Percentiles rank a stretch among this genome's conserved stretches.
Conservation (phyloP, 345 rosid species). For the Cardamine resedifolia region DNA sequence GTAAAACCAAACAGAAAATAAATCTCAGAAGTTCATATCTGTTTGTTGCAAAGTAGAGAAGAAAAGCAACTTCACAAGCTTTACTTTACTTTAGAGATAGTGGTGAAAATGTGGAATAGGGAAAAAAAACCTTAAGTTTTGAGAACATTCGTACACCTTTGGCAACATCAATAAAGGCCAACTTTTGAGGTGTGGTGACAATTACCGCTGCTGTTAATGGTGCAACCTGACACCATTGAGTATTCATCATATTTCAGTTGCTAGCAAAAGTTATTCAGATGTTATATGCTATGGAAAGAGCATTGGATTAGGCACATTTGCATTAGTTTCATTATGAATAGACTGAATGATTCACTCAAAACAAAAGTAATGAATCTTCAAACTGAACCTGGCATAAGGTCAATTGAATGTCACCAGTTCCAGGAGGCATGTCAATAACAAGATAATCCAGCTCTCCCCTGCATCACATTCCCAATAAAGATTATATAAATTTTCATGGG, state of each 20-base stretch:
- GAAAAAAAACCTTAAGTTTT: constrained; percentile 70
- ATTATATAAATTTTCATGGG: neutral
- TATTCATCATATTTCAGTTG: neutral
- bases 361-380: neutral
- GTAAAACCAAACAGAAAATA: constrained; percentile 12
- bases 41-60: constrained; percentile 17
- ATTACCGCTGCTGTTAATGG: constrained; percentile 95
- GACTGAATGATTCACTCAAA: neutral
- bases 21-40: constrained; percentile 2
- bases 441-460: constrained; percentile 99
- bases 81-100: too few species aligned
- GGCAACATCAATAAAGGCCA: constrained; percentile 94
- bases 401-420: constrained; percentile 98
- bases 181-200: constrained; percentile 96
- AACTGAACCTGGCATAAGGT: constrained; percentile 84
- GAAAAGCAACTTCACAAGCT: too few species aligned
- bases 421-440: constrained; percentile 98
- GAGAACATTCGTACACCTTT: constrained; percentile 99
- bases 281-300: neutral
- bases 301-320: neutral
- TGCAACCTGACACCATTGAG: constrained; percentile 57
- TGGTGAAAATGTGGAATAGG: neutral
- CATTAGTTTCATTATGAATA: constrained; percentile 3
- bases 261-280: neutral
- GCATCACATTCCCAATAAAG: constrained; percentile 2